phyloP scores from a whole-genome alignment of 73 alveolate genomes.

The Tetrahymena thermophila region DNA sequence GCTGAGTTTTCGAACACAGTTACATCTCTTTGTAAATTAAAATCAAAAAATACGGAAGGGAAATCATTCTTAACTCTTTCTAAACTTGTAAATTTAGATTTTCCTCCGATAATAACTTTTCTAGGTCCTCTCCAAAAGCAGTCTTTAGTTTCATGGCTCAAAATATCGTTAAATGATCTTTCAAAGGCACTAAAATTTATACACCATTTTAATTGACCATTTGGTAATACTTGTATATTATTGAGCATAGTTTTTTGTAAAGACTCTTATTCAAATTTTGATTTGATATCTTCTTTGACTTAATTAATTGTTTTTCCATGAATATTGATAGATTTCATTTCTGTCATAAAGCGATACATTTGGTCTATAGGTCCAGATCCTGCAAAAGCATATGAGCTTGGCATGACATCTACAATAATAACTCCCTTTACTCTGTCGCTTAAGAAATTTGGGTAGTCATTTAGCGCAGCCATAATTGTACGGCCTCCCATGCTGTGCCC shows the following conservation, averaged over 20 bases:
- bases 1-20: not conserved
- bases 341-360: not conserved
- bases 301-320: not conserved
- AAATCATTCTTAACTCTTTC: not conserved
- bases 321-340: not conserved
- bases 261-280: not conserved
- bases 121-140: not conserved
- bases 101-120: not conserved
- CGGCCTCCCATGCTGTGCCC: not conserved
- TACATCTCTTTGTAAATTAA: not conserved
- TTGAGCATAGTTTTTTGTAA: not conserved
- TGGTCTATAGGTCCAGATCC: not conserved
- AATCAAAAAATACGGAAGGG: not conserved
- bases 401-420: not conserved
- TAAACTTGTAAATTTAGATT: not conserved
- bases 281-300: not conserved
- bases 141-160: not conserved
- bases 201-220: not conserved
- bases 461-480: not conserved
- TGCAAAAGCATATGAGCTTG: not conserved
- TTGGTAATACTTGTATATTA: not conserved
- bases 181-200: not conserved
- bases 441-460: not conserved
- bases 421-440: not conserved
- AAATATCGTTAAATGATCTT: not conserved